Percentiles rank a stretch among this genome's conserved stretches.
These are phyloP conservation scores for Coemansia sp. DNA, from an alignment of 192 early-diverging fungal genomes.

Conservation along the genomic window DNA sequence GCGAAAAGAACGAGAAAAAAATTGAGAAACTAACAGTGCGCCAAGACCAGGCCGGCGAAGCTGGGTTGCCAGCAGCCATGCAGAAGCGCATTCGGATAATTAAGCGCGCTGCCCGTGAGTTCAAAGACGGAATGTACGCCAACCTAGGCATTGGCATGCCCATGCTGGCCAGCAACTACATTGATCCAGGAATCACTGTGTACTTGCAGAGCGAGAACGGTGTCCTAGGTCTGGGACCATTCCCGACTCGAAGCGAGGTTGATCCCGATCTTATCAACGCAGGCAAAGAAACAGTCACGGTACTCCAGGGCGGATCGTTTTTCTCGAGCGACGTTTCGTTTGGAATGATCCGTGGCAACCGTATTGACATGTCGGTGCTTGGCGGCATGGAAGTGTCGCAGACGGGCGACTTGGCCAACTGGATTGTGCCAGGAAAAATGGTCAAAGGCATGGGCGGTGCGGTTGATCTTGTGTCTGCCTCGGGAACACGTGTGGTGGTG, in stretches of 20 bases:
- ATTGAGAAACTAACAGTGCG: conserved; percentile 59
- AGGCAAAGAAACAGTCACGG: conserved; percentile 61
- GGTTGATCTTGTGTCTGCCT: conserved; percentile 73
- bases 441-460: conserved; percentile 82
- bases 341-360: conserved; percentile 73
- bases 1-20: conserved; percentile 63
- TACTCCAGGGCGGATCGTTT: conserved; percentile 62
- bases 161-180: conserved; percentile 71
- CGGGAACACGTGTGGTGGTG: conserved; percentile 66
- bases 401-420: conserved; percentile 74
- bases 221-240: conserved; percentile 71
- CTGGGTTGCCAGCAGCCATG: conserved; percentile 31
- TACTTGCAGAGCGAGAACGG: conserved; percentile 76
- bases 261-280: conserved; percentile 77
- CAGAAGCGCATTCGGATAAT: conserved; percentile 63
- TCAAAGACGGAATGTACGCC: conserved; percentile 69
- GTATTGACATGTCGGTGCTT: conserved; percentile 69
- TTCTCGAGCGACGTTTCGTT: conserved; percentile 73
- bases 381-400: conserved; percentile 63
- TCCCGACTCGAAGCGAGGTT: conserved; percentile 62
- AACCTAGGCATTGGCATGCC: conserved; percentile 77
- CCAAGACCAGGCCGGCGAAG: conserved; percentile 2
- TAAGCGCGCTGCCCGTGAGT: conserved; percentile 69
- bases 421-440: conserved; percentile 81
- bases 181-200: conserved; percentile 63